A percentile compares a stretch with the other conserved stretches of the same genome.
Conservation (phyloP, 2,329 filamentous ascomycete species). For the Leptographium procerum region DNA sequence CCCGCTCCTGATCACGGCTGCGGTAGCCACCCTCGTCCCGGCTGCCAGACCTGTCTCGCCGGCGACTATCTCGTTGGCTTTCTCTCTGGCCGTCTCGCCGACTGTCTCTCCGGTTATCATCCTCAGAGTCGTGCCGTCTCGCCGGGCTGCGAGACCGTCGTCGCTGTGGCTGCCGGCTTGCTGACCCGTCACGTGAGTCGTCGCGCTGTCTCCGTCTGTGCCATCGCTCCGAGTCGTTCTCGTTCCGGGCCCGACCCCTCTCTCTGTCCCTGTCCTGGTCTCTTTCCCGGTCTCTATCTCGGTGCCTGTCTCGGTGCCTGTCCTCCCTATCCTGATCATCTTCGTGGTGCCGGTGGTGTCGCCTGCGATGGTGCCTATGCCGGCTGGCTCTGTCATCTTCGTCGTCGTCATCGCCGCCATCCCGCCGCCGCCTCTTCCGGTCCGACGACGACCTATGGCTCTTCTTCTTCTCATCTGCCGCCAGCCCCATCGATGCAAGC, state of each 20-base stretch:
- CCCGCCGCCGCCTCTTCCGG: not conserved
- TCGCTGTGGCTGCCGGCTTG: not conserved
- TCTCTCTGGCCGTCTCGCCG: constrained; percentile 1
- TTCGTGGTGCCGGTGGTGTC: constrained; percentile 12
- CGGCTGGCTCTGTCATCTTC: constrained; percentile 23
- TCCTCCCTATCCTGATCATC: constrained; percentile 27
- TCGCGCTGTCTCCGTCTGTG: constrained; percentile 13
- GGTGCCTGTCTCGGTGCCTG: not conserved
- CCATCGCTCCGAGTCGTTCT: constrained; percentile 7
- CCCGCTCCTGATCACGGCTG: not conserved
- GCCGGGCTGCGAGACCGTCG: not conserved
- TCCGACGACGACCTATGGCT: constrained; percentile 3
- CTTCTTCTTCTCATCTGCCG: constrained; percentile 29
- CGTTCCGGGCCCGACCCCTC: constrained; percentile 12
- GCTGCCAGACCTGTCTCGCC: not conserved
- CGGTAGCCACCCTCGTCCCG: not conserved
- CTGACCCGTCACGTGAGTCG: not conserved
- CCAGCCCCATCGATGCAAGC: constrained; percentile 49
- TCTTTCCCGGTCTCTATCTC: not conserved
- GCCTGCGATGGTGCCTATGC: not conserved
- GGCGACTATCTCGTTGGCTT: not conserved
- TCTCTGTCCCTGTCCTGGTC: constrained; percentile 17
- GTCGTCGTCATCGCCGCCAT: constrained; percentile 26
- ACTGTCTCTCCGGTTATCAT: not conserved
- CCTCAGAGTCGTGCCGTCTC: not conserved